A percentile compares a stretch with the other conserved stretches of the same genome.
phyloP scores from a whole-genome alignment of 352 stramenopile species.

The Phytopythium kandeliae region DNA sequence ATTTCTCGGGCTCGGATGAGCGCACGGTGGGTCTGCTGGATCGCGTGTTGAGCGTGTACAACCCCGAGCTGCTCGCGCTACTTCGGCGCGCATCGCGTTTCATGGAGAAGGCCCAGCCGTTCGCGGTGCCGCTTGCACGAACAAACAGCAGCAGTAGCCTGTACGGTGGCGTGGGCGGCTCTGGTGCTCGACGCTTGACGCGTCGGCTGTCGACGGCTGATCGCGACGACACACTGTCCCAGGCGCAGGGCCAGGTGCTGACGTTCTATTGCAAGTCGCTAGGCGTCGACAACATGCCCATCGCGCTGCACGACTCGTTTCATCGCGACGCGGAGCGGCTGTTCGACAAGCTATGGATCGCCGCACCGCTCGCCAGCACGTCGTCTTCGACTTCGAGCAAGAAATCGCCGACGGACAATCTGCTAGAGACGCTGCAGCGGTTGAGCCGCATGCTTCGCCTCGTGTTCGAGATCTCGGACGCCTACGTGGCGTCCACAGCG shows the following conservation, averaged over 20 bases:
- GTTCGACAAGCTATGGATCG: conserved; percentile 76
- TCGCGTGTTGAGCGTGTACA: conserved; percentile 69
- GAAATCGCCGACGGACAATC: conserved; percentile 20
- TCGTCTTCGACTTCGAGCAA: conserved; percentile 20
- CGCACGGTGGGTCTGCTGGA: conserved; percentile 58
- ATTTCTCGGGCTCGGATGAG: conserved; percentile 65
- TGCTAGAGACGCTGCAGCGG: conserved; percentile 55
- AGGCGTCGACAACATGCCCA: conserved; percentile 57
- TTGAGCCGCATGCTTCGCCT: conserved; percentile 62
- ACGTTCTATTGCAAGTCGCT: conserved; percentile 79
- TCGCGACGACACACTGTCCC: conserved; percentile 34
- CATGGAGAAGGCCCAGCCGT: conserved; percentile 65
- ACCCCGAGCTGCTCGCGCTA: conserved; percentile 53
- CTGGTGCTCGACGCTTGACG: not conserved
- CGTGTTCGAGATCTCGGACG: conserved; percentile 84
- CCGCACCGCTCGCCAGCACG: conserved; percentile 11
- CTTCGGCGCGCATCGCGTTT: conserved; percentile 51
- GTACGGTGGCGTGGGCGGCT: not conserved
- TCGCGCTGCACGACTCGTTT: conserved; percentile 67
- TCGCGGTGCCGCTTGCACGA: conserved; percentile 34
- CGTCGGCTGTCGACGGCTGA: conserved; percentile 14
- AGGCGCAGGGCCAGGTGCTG: conserved; percentile 63
- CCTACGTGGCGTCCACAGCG: conserved; percentile 74
- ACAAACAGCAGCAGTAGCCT: conserved; percentile 17
- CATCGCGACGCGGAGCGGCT: conserved; percentile 79